Conservation (phyloP, 2,329 filamentous ascomycete species). For the Aspergillus nomiae region DNA sequence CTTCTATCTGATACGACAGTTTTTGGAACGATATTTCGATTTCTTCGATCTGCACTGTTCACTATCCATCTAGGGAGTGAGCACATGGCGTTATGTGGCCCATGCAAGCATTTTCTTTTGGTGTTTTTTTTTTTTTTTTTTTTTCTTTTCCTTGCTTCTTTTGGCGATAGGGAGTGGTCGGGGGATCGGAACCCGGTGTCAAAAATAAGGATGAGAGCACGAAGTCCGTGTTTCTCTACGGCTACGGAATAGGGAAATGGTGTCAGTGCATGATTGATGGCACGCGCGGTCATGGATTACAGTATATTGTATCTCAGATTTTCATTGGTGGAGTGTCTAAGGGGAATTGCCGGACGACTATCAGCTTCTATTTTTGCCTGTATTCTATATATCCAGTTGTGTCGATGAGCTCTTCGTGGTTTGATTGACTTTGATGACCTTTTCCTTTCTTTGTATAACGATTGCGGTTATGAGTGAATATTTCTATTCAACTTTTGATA, state of each 20-base stretch:
- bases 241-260: not conserved
- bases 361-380: not conserved
- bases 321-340: not conserved
- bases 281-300: not conserved
- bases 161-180: slow-evolving; percentile 4
- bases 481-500: not conserved
- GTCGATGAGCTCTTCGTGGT: not conserved
- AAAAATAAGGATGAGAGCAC: not conserved
- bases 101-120: slow-evolving; percentile 10
- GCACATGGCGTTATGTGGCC: slow-evolving; percentile 10
- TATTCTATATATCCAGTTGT: slow-evolving; percentile 9
- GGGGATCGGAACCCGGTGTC: not conserved
- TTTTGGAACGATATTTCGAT: not conserved
- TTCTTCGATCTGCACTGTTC: not conserved
- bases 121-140: slow-evolving; percentile 6
- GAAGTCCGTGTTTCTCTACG: not conserved
- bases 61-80: not conserved
- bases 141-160: slow-evolving; percentile 3
- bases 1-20: not conserved
- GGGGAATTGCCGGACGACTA: not conserved
- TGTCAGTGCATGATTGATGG: not conserved
- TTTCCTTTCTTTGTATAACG: not conserved
- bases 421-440: not conserved
- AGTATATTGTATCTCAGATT: not conserved
- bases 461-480: not conserved